Evolutionary conservation across 495 filamentous ascomycete genomes (phyloP).

Genomic region (Neohortaea acidophila): DNA sequence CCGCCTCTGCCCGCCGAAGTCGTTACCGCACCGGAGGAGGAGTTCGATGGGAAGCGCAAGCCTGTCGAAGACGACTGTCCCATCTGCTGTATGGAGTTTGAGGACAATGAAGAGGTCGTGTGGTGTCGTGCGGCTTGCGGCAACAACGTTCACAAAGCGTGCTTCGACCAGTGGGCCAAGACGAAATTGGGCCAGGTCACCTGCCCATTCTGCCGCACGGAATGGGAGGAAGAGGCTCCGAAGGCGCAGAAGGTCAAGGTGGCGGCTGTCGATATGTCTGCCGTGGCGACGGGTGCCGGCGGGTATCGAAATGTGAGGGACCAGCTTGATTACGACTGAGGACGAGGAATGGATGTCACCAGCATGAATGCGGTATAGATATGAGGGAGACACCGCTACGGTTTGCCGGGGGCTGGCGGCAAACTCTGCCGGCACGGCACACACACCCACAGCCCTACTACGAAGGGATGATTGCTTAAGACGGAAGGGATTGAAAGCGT

Average conservation of each 20-base stretch:
- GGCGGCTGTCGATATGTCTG: no score
- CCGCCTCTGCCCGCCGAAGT: conserved; percentile 29
- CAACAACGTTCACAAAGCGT: conserved; percentile 61
- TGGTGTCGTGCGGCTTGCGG: conserved; percentile 63
- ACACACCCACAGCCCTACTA: no score
- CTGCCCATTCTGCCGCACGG: conserved; percentile 57
- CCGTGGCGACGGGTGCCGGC: no score
- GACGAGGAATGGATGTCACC: no score
- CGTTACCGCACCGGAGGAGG: conserved; percentile 16
- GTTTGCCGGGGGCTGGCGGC: no score
- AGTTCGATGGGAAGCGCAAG: conserved; percentile 44
- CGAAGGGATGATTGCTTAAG: no score
- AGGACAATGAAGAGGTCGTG: conserved; percentile 40
- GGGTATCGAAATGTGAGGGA: conserved; percentile 21
- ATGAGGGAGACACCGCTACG: no score
- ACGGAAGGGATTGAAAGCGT: no score
- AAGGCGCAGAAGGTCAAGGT: conserved; percentile 10
- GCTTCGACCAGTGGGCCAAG: conserved; percentile 55
- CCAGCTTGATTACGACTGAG: no score
- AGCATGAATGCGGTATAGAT: no score
- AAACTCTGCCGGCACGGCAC: no score
- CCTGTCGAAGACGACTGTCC: conserved; percentile 60
- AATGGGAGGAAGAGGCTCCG: conserved; percentile 39
- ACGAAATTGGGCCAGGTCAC: conserved; percentile 41
- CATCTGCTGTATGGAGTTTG: conserved; percentile 61